A percentile compares a stretch with the other conserved stretches of the same genome.
Evolutionary conservation across 768 basidiomycete species (phyloP).

Genomic region (Lepiota brunneoincarnata): DNA sequence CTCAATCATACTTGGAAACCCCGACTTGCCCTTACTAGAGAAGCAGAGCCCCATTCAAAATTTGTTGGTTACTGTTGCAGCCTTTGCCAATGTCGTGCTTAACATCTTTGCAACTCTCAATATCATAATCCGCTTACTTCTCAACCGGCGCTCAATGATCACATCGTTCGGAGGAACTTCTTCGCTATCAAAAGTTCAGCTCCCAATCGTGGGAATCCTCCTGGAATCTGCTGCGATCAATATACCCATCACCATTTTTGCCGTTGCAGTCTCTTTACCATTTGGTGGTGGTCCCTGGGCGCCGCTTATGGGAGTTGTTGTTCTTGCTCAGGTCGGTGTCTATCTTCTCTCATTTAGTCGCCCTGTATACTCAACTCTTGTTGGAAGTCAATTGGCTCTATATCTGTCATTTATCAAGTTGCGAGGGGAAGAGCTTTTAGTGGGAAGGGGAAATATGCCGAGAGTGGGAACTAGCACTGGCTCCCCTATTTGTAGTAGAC

Average conservation of each 20-base stretch:
- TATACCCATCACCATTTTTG: neutral
- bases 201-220: neutral
- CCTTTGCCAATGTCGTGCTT: neutral
- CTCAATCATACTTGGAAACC: neutral
- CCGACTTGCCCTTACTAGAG: neutral
- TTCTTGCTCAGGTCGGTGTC: neutral
- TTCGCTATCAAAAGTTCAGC: neutral
- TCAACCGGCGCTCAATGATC: neutral
- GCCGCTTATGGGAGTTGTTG: neutral
- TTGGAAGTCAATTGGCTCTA: neutral
- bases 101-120: constrained; percentile 2
- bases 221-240: constrained; percentile 3
- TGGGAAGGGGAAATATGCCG: no score
- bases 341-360: no score
- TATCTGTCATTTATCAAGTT: constrained; percentile 5
- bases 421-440: neutral
- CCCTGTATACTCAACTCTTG: neutral
- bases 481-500: no score
- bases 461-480: no score
- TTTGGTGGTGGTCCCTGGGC: neutral
- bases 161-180: neutral
- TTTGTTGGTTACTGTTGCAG: neutral
- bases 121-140: neutral
- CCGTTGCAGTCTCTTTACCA: neutral
- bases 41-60: neutral